Conservation (phyloP, 2,329 filamentous ascomycete species). For the Metarhizium brunneum region DNA sequence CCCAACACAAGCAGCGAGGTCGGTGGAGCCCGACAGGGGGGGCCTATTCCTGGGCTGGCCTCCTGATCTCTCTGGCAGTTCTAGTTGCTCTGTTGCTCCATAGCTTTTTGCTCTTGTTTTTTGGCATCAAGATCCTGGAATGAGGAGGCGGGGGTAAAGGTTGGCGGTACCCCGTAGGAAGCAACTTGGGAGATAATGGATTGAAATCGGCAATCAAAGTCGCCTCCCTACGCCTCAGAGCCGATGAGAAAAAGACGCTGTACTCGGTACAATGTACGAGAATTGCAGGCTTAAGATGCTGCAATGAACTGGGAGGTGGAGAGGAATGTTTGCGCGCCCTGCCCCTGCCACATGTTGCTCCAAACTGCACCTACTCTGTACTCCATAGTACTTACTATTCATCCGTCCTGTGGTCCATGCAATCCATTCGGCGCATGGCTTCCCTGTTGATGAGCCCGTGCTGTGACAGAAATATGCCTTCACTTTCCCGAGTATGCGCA, state of each 20-base stretch:
- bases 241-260: background rate
- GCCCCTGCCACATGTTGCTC: background rate
- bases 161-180: background rate
- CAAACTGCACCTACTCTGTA: background rate
- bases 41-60: background rate
- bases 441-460: background rate
- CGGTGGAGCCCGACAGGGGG: background rate
- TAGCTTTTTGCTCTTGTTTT: background rate
- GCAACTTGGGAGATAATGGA: background rate
- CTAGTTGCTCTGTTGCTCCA: background rate
- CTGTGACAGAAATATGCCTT: background rate
- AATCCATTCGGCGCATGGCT: background rate
- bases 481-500: background rate
- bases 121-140: background rate
- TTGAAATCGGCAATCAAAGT: background rate
- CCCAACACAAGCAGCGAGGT: background rate
- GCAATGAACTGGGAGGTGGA: background rate
- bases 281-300: background rate
- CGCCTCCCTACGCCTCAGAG: background rate
- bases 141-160: background rate
- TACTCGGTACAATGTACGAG: background rate
- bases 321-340: background rate
- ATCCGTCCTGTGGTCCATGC: background rate
- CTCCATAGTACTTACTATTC: background rate
- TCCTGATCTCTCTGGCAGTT: background rate